A percentile compares a stretch with the other conserved stretches of the same genome.
phyloP scores from a whole-genome alignment of 2,329 filamentous ascomycete genomes.

The Grosmannia serpens region DNA sequence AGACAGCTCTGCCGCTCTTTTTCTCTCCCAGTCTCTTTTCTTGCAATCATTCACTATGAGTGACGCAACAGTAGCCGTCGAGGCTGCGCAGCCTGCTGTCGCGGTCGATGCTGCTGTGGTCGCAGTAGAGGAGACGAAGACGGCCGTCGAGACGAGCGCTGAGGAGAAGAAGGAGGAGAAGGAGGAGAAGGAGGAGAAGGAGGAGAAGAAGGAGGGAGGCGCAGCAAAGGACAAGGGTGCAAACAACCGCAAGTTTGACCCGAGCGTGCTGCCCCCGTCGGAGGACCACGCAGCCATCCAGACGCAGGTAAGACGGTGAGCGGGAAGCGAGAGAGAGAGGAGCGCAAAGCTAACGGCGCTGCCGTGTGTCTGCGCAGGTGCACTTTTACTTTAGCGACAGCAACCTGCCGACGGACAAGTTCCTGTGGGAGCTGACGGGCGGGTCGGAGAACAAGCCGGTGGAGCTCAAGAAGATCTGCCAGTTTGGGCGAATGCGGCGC shows the following conservation, averaged over 20 bases:
- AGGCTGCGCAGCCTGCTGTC: slow-evolving; percentile 14
- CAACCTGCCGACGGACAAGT: slow-evolving; percentile 82
- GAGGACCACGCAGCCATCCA: slow-evolving; percentile 73
- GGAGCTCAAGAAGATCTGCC: slow-evolving; percentile 63
- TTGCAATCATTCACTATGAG: slow-evolving; percentile 12
- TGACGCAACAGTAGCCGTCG: slow-evolving; percentile 12
- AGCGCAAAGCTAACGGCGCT: too few relatives aligned
- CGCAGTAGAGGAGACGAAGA: slow-evolving; percentile 18
- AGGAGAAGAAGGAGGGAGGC: slow-evolving; percentile 15
- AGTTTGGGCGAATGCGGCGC: slow-evolving; percentile 90
- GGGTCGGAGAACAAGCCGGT: slow-evolving; percentile 76
- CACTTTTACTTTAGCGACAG: slow-evolving; percentile 94
- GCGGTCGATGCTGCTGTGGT: slow-evolving; percentile 7
- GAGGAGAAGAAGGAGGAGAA: slow-evolving; percentile 14
- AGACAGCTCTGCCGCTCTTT: background rate
- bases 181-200: slow-evolving; percentile 13
- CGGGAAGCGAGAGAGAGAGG: too few relatives aligned
- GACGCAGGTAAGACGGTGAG: slow-evolving; percentile 50
- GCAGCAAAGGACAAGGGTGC: slow-evolving; percentile 12
- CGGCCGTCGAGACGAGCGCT: slow-evolving; percentile 18
- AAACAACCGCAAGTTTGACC: slow-evolving; percentile 60
- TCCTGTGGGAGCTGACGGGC: slow-evolving; percentile 66
- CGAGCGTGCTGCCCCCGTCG: slow-evolving; percentile 54
- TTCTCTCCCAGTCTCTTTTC: background rate
- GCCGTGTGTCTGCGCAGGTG: slow-evolving; percentile 34